Evolutionary conservation across 192 early-diverging fungal genomes (phyloP).

Genomic region (Backusella tuberculispora): DNA sequence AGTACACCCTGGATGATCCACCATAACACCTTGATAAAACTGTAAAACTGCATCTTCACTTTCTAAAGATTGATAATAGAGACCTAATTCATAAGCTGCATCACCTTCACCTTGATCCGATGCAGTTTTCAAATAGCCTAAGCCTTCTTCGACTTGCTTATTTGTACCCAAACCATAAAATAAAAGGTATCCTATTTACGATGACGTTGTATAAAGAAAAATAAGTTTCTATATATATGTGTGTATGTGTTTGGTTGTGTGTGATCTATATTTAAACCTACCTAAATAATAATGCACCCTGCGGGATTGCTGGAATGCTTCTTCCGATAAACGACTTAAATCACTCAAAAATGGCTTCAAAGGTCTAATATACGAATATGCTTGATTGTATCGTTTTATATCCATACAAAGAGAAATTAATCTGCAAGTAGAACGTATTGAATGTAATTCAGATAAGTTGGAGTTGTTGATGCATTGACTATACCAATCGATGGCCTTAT

Average conservation of each 20-base stretch:
- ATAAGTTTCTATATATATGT: background rate
- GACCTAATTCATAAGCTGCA: conserved; percentile 30
- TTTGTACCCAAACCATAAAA: background rate
- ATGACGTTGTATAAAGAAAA: background rate
- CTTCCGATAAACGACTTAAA: conserved; percentile 24
- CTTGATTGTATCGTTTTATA: conserved; percentile 1
- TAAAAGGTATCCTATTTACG: background rate
- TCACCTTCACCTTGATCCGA: conserved; percentile 39
- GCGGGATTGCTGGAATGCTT: conserved; percentile 25
- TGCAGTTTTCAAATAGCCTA: conserved; percentile 14
- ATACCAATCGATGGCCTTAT: conserved; percentile 26
- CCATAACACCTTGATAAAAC: conserved; percentile 26
- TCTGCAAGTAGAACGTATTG: conserved; percentile 23
- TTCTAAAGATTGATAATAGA: background rate
- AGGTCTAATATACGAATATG: conserved; percentile 3
- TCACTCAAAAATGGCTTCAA: conserved; percentile 20
- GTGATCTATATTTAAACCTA: conserved; percentile 3
- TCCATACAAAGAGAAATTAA: conserved; percentile 24
- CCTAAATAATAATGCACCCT: conserved; percentile 29
- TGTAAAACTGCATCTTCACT: conserved; percentile 2
- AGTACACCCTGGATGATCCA: conserved; percentile 26
- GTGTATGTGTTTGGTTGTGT: background rate
- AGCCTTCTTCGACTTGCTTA: background rate
- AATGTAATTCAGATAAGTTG: conserved; percentile 14
- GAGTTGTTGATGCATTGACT: background rate